These are phyloP conservation scores for Gossypioides kirkii DNA, from an alignment of 345 rosid genomes.

Conservation along the genomic window DNA sequence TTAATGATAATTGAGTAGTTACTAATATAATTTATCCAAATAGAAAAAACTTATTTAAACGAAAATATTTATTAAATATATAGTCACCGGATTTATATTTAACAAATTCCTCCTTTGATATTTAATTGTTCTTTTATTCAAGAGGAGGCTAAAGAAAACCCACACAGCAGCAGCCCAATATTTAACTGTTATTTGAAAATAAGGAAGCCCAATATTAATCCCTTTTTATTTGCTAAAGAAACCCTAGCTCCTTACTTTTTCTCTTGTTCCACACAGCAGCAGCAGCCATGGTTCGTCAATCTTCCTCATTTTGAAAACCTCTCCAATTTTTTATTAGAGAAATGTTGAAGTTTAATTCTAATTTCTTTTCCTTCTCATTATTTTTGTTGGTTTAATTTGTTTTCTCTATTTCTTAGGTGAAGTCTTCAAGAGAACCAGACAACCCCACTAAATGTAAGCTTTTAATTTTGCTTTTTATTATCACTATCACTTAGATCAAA, in stretches of 20 bases:
- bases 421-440: conserved; percentile 71
- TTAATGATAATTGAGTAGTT: too few relatives aligned
- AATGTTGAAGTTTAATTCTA: neutral
- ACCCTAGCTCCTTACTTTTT: neutral
- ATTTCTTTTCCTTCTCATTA: neutral
- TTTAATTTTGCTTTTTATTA: neutral
- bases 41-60: too few relatives aligned
- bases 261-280: neutral
- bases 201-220: conserved; percentile 15
- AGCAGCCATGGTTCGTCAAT: conserved; percentile 25
- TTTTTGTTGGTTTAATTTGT: neutral
- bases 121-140: too few relatives aligned
- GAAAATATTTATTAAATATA: too few relatives aligned
- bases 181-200: too few relatives aligned
- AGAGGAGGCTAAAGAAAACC: too few relatives aligned
- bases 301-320: neutral
- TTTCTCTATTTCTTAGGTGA: conserved; percentile 36
- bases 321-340: neutral
- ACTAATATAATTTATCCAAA: too few relatives aligned
- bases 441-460: conserved; percentile 71
- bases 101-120: too few relatives aligned
- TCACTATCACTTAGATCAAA: neutral
- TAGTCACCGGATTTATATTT: too few relatives aligned
- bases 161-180: too few relatives aligned
- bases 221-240: neutral